Percentiles rank a stretch among this genome's conserved stretches.
Conservation (phyloP, 139 green algal species). For the Dunaliella sp. region DNA sequence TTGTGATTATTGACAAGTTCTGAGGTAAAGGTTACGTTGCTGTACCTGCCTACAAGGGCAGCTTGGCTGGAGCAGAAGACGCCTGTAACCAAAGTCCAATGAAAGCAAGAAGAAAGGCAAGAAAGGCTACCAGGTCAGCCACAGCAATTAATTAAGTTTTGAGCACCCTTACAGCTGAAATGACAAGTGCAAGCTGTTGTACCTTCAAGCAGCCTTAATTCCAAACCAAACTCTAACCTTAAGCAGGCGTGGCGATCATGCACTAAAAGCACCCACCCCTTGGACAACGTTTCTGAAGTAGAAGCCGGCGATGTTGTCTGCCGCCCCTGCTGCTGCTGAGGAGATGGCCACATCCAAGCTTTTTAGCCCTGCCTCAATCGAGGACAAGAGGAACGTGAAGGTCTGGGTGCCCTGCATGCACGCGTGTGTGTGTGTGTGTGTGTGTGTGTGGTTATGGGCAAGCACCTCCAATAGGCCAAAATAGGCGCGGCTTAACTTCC, state of each 20-base stretch:
- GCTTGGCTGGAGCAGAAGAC: too few relatives aligned
- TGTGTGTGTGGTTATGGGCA: conserved; percentile 71
- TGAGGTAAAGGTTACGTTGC: too few relatives aligned
- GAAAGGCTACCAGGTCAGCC: too few relatives aligned
- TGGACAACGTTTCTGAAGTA: conserved; percentile 50
- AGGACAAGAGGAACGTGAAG: conserved; percentile 82
- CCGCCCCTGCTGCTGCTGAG: conserved; percentile 76
- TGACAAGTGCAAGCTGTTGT: too few relatives aligned
- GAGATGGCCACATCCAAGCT: conserved; percentile 67
- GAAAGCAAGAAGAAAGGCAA: too few relatives aligned
- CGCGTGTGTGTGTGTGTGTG: conserved; percentile 68
- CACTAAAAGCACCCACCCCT: conserved; percentile 6
- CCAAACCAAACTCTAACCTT: neutral
- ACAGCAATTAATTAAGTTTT: too few relatives aligned
- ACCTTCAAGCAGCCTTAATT: too few relatives aligned
- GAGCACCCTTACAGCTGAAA: too few relatives aligned
- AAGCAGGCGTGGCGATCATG: neutral
- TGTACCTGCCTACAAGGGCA: too few relatives aligned
- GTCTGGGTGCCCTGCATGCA: conserved; percentile 65
- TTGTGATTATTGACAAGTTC: too few relatives aligned
- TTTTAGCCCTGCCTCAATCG: conserved; percentile 79
- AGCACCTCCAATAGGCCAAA: conserved; percentile 91
- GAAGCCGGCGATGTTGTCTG: conserved; percentile 90
- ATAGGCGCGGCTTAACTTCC: conserved; percentile 43
- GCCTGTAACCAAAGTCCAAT: too few relatives aligned